These are phyloP conservation scores for Cymbopogon flexuosus DNA, from an alignment of 202 grass and related monocot species.

Conservation along the genomic window DNA sequence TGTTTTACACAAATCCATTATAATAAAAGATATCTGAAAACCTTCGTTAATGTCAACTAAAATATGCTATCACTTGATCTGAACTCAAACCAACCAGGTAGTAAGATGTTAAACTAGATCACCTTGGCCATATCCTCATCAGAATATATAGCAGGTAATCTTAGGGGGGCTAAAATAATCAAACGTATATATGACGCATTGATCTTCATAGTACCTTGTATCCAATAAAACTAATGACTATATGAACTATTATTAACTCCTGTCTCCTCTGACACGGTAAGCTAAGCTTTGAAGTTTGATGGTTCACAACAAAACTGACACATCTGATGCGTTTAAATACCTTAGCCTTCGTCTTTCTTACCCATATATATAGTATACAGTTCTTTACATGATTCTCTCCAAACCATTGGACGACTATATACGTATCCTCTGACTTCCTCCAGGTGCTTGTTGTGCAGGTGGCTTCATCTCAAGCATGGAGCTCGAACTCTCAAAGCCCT, in stretches of 20 bases:
- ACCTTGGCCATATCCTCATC: background rate
- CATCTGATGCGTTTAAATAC: background rate
- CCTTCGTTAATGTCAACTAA: background rate
- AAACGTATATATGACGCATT: background rate
- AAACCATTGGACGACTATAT: slow-evolving; percentile 33
- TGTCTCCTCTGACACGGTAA: background rate
- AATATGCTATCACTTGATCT: background rate
- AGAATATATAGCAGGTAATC: background rate
- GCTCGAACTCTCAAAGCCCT: slow-evolving; percentile 35
- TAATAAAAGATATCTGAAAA: background rate
- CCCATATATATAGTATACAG: slow-evolving; percentile 45
- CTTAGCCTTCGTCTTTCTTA: slow-evolving; percentile 11
- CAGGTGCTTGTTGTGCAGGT: slow-evolving; percentile 38
- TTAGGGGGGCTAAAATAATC: background rate
- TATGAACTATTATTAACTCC: background rate
- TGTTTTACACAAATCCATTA: background rate
- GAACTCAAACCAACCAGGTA: background rate
- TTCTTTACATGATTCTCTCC: slow-evolving; percentile 40
- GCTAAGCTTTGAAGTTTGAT: background rate
- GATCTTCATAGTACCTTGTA: background rate
- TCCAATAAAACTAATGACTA: background rate
- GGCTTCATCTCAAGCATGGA: slow-evolving; percentile 58
- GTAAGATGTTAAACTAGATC: background rate
- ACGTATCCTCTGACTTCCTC: slow-evolving; percentile 49
- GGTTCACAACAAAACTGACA: slow-evolving; percentile 20